These are phyloP conservation scores for Phaeosphaeria sp. DNA, from an alignment of 2,329 filamentous ascomycete genomes.

Conservation along the genomic window DNA sequence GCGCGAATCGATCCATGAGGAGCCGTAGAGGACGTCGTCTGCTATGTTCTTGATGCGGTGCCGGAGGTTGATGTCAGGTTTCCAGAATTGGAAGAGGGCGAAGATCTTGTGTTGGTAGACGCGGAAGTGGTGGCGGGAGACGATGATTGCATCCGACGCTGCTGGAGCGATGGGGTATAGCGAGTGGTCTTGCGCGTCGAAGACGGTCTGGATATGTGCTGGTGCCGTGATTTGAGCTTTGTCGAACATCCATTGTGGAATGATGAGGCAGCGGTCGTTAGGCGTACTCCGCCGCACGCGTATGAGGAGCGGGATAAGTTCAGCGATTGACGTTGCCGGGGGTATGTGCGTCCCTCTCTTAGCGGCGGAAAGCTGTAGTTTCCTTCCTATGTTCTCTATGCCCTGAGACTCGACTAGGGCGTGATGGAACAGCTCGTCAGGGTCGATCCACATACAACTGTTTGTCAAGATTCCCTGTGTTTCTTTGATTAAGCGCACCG, in stretches of 20 bases:
- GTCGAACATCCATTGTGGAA: conserved; percentile 18
- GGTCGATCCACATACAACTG: neutral
- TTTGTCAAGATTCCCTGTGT: neutral
- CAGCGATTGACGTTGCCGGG: neutral
- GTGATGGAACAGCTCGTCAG: neutral
- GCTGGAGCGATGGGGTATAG: neutral
- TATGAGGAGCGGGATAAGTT: conserved; percentile 14
- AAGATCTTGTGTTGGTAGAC: conserved; percentile 13
- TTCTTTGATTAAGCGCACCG: conserved; percentile 11
- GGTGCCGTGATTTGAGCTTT: conserved; percentile 9
- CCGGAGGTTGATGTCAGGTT: conserved; percentile 11
- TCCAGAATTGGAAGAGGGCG: conserved; percentile 16
- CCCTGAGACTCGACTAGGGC: neutral
- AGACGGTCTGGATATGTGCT: conserved; percentile 1
- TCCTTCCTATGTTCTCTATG: neutral
- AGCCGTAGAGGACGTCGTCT: conserved; percentile 13
- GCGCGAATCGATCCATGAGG: conserved; percentile 12
- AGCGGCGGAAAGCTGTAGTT: neutral
- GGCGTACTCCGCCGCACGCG: conserved; percentile 11
- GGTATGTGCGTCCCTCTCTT: neutral
- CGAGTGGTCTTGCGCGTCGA: neutral
- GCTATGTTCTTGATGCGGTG: conserved; percentile 15
- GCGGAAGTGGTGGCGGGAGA: conserved; percentile 16
- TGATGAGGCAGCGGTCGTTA: conserved; percentile 10
- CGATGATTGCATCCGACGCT: conserved; percentile 10